These are phyloP conservation scores for Massariosphaeria phaeospora DNA, from an alignment of 495 filamentous ascomycete species.

Conservation along the genomic window DNA sequence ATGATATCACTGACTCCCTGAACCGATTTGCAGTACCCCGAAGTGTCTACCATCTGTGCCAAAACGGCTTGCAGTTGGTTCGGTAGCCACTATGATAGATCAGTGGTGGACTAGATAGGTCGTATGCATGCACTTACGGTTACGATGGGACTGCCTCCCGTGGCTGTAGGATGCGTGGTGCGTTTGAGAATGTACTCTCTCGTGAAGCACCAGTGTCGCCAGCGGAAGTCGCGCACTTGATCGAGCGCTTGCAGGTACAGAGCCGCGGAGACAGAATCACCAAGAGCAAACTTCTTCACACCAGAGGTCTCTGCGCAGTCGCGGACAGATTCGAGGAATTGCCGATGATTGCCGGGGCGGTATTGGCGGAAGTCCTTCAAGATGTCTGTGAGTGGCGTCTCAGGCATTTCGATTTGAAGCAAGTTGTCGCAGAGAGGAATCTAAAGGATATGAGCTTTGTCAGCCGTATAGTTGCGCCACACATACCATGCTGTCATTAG, in stretches of 20 bases:
- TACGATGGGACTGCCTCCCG: conserved; percentile 86
- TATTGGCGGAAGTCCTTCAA: conserved; percentile 81
- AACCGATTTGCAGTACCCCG: conserved; percentile 38
- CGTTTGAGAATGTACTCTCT: conserved; percentile 86
- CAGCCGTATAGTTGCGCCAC: background rate
- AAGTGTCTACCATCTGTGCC: conserved; percentile 63
- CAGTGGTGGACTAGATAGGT: background rate
- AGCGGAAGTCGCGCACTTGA: conserved; percentile 84
- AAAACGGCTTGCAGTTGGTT: conserved; percentile 77
- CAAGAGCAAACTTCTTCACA: conserved; percentile 58
- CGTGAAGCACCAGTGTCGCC: conserved; percentile 94
- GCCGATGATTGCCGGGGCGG: conserved; percentile 75
- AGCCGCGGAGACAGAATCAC: conserved; percentile 49
- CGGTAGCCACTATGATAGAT: conserved; percentile 61
- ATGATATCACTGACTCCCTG: conserved; percentile 56
- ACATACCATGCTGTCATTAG: conserved; percentile 77
- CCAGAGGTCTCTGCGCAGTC: conserved; percentile 51
- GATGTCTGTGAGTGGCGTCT: conserved; percentile 77
- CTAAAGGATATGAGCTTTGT: conserved; percentile 37
- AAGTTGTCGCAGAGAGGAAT: conserved; percentile 84
- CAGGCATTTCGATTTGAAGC: conserved; percentile 72
- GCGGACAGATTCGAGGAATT: conserved; percentile 71
- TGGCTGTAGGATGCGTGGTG: conserved; percentile 78
- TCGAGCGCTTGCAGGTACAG: conserved; percentile 71
- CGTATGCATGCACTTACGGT: conserved; percentile 48